phyloP scores from a whole-genome alignment of 2,329 filamentous ascomycete genomes.

The Colletotrichum salicis region DNA sequence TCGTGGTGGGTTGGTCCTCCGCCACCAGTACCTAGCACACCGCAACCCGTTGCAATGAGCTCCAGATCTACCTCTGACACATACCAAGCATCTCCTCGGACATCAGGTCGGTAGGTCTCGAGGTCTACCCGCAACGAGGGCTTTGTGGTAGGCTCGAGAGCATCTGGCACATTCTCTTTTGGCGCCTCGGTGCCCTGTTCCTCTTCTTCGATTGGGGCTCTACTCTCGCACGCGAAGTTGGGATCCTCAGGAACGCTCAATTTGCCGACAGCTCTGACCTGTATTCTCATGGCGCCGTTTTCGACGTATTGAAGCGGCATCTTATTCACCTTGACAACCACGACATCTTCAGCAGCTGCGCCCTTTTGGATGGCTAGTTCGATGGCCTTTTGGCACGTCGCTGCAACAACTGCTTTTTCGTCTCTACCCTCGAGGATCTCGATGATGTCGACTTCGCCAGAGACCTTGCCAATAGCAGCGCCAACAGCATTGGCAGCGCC shows the following conservation, averaged over 20 bases:
- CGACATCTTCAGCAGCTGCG: conserved; percentile 44
- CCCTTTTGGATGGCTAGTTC: conserved; percentile 21
- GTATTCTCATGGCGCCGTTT: conserved; percentile 47
- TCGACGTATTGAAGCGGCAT: conserved; percentile 51
- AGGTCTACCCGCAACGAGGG: conserved; percentile 46
- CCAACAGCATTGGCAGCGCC: conserved; percentile 70
- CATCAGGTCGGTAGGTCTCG: conserved; percentile 34
- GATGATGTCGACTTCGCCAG: conserved; percentile 63
- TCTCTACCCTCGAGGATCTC: conserved; percentile 54
- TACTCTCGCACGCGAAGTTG: conserved; percentile 36
- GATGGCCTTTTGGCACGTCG: conserved; percentile 47
- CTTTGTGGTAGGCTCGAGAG: conserved; percentile 43
- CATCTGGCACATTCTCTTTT: conserved; percentile 44
- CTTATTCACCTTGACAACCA: conserved; percentile 58
- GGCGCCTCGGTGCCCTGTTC: conserved; percentile 36
- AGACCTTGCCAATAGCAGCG: conserved; percentile 67
- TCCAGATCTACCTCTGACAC: conserved; percentile 38
- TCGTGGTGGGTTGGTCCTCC: conserved; percentile 39
- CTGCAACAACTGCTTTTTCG: conserved; percentile 50
- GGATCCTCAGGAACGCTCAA: conserved; percentile 42
- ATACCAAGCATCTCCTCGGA: conserved; percentile 34
- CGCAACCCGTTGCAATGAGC: conserved; percentile 39
- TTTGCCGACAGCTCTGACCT: conserved; percentile 47
- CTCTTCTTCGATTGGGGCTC: conserved; percentile 28
- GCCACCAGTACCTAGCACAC: conserved; percentile 39